These are phyloP conservation scores for Podaxis rugospora DNA, from an alignment of 768 basidiomycete species.

Conservation along the genomic window DNA sequence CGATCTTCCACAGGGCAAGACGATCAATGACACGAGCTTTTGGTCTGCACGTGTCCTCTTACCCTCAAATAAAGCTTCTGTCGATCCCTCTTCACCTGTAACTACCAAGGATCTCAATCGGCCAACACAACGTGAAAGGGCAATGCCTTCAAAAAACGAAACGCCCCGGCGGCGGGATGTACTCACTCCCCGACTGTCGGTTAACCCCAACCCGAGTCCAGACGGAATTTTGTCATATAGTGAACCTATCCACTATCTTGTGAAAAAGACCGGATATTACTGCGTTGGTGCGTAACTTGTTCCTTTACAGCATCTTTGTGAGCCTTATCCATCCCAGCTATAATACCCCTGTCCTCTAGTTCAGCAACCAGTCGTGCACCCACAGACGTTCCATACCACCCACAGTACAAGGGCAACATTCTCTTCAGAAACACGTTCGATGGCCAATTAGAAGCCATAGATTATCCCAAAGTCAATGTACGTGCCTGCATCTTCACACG, in stretches of 20 bases:
- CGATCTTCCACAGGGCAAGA: slow-evolving; percentile 57
- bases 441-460: slow-evolving; percentile 85
- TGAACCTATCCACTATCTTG: slow-evolving; percentile 76
- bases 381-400: slow-evolving; percentile 61
- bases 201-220: slow-evolving; percentile 37
- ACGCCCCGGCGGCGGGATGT: slow-evolving; percentile 37
- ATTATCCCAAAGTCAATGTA: slow-evolving; percentile 97
- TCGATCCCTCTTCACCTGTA: slow-evolving; percentile 16
- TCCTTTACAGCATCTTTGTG: neutral
- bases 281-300: slow-evolving; percentile 71
- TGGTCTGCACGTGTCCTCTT: slow-evolving; percentile 82
- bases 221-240: slow-evolving; percentile 50
- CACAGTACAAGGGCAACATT: slow-evolving; percentile 73
- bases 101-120: slow-evolving; percentile 46
- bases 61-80: slow-evolving; percentile 30
- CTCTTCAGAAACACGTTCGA: slow-evolving; percentile 86
- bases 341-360: slow-evolving; percentile 86
- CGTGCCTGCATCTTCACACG: slow-evolving; percentile 23
- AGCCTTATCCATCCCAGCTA: slow-evolving; percentile 42
- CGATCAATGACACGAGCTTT: slow-evolving; percentile 73
- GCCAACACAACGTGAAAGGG: slow-evolving; percentile 42
- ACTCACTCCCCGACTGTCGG: slow-evolving; percentile 19
- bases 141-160: slow-evolving; percentile 41
- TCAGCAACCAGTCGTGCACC: slow-evolving; percentile 32
- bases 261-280: slow-evolving; percentile 89